Conservation (phyloP, 768 basidiomycete species). For the Lyophyllum decastes region DNA sequence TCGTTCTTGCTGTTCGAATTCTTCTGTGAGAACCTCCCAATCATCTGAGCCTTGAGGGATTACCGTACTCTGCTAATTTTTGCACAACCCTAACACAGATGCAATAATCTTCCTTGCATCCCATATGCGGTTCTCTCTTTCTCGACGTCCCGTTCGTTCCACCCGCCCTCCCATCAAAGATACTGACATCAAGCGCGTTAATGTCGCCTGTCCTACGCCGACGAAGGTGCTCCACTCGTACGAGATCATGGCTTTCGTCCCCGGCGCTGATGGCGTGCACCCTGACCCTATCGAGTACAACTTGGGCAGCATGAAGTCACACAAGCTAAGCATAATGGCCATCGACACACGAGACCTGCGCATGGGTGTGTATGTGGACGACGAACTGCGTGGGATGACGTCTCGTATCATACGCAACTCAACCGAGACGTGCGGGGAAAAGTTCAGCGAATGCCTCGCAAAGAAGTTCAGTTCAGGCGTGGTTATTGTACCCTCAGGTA, state of each 20-base stretch:
- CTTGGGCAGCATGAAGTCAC: slow-evolving; percentile 15
- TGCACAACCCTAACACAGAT: too few species aligned
- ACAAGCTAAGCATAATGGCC: slow-evolving; percentile 18
- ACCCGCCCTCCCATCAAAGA: background rate
- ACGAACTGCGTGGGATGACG: slow-evolving; percentile 13
- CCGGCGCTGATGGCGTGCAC: slow-evolving; percentile 15
- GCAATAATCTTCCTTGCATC: background rate
- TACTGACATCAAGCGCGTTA: slow-evolving; percentile 1
- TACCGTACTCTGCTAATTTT: background rate
- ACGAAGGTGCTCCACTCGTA: slow-evolving; percentile 11
- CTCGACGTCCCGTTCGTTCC: background rate
- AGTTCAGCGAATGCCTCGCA: slow-evolving; percentile 14
- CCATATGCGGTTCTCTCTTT: background rate
- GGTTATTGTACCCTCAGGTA: slow-evolving; percentile 19
- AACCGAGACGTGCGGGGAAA: slow-evolving; percentile 18
- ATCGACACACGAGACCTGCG: slow-evolving; percentile 21
- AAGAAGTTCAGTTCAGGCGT: slow-evolving; percentile 18
- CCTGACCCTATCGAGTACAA: slow-evolving; percentile 22
- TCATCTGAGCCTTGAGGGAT: background rate
- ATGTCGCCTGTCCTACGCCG: slow-evolving; percentile 7
- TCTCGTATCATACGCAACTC: slow-evolving; percentile 16
- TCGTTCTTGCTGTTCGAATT: slow-evolving; percentile 2
- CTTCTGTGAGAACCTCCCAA: background rate
- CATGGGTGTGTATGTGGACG: slow-evolving; percentile 22
- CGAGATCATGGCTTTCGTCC: slow-evolving; percentile 14